Evolutionary conservation across 2,329 filamentous ascomycete species (phyloP).

Genomic region (Orbilia oligospora): DNA sequence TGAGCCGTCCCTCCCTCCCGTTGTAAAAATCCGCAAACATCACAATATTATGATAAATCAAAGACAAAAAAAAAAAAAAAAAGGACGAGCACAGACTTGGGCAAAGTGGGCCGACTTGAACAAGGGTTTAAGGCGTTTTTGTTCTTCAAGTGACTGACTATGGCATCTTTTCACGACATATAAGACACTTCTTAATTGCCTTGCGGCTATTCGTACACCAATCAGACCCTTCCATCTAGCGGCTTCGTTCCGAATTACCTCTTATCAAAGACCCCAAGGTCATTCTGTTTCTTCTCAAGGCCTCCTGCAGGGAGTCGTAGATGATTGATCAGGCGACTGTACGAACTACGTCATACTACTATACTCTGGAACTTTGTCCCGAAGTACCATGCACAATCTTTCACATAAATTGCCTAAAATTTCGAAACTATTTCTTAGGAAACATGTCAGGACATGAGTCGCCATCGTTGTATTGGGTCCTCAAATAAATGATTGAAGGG

Average conservation of each 20-base stretch:
- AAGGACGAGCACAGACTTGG: background rate
- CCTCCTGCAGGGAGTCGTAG: conserved; percentile 39
- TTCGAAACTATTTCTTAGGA: background rate
- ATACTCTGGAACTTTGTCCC: background rate
- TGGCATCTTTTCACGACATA: conserved; percentile 7
- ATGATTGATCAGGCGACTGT: conserved; percentile 30
- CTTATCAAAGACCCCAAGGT: background rate
- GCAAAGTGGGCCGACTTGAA: conserved; percentile 34
- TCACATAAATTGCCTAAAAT: conserved; percentile 23
- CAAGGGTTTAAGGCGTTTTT: conserved; percentile 21
- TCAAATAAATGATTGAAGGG: conserved; percentile 2
- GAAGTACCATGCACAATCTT: conserved; percentile 13
- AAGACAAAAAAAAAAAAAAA: background rate
- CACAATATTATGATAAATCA: too few species aligned
- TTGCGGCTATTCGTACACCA: conserved; percentile 12
- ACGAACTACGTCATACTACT: background rate
- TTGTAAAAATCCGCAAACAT: conserved; percentile 5
- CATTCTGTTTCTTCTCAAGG: background rate
- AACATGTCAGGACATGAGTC: background rate
- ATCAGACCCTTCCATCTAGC: conserved; percentile 21
- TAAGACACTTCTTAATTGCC: conserved; percentile 27
- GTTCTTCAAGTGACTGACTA: background rate
- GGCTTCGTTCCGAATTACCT: background rate
- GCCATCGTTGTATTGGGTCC: background rate
- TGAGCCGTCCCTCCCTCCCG: conserved; percentile 11